Conservation (phyloP, 31 red algal species). For the Porphyra umbilicalis region DNA sequence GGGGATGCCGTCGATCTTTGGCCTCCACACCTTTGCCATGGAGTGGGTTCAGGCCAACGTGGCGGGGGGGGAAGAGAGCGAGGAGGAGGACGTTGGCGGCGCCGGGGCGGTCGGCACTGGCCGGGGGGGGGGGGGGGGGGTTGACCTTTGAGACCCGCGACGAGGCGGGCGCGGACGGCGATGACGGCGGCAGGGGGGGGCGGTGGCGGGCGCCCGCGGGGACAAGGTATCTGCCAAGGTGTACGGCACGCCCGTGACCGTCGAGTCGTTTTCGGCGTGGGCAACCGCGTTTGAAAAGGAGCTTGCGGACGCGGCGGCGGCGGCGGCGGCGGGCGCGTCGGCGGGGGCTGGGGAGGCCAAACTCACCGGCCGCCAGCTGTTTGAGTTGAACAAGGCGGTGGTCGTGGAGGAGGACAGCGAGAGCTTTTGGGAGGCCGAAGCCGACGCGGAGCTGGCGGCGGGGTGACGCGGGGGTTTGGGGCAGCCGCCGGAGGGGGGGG, state of each 20-base stretch:
- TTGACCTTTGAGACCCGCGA: conserved; percentile 11
- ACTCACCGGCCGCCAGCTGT: conserved; percentile 50
- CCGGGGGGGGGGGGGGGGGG: not conserved
- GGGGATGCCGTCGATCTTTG: conserved; percentile 2
- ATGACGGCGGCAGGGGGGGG: conserved; percentile 34
- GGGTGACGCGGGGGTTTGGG: not conserved
- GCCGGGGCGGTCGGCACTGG: not conserved
- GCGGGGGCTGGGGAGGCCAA: conserved; percentile 19
- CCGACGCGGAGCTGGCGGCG: conserved; percentile 13
- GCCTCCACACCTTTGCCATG: conserved; percentile 5
- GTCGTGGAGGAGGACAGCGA: conserved; percentile 56
- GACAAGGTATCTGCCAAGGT: conserved; percentile 49
- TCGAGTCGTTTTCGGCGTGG: conserved; percentile 51
- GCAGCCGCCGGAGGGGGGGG: not conserved
- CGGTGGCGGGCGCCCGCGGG: conserved; percentile 29
- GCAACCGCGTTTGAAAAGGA: conserved; percentile 29
- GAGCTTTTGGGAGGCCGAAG: conserved; percentile 69
- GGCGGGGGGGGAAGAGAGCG: conserved; percentile 1
- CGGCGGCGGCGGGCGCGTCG: conserved; percentile 6
- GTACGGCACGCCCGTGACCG: conserved; percentile 59
- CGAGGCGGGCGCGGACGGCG: not conserved
- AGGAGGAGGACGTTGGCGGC: not conserved
- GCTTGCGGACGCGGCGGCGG: conserved; percentile 2
- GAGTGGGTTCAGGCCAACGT: conserved; percentile 4
- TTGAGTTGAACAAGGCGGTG: conserved; percentile 39